Base-by-base conservation (phyloP, 208 protist species). In the Acanthamoeba healyi region DNA sequence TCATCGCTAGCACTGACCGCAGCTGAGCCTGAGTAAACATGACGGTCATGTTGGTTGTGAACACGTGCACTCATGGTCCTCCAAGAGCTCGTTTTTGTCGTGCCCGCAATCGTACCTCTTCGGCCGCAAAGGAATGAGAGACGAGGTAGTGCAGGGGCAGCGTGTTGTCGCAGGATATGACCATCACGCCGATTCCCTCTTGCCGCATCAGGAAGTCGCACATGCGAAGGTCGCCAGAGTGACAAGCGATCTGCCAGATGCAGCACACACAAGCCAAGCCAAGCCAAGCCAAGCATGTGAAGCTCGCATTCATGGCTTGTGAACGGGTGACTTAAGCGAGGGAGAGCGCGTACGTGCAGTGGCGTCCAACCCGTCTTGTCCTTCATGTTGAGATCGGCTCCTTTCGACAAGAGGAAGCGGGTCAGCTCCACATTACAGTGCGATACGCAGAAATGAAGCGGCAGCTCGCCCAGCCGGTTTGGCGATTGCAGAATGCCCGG, bases 121-220 rank as follows among this genome's bases (percentile, higher is more conserved):
- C 65, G 15, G 89, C 89, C 14, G 29, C 89, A 38, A 94, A 94
- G n/a, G 89, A 94, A 65, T 94, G 89, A 40, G 89, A 54, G 22
- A 94, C 89, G 34, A 94, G 89, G 29, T 94, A 94, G 70, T 94
- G 89, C 24, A 94, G 46, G 4, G 89, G 89, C 17, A 94, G 49
- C 14, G 89, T 94, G 32, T 94, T 94, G 70, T 94, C 89, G 29
- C 67, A 84, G 19, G 89, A 94, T 14, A 94, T 94, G 29, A 94
- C 89, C 65, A 94, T 77, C 42, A 94, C 89, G 67, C 89, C 89
- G 32, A 94, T 94, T 6, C 67, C 89, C 65, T 77, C 65, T n/a
- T 94, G 89, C 44, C n/a, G 56, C 65, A 94, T 10, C 67, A 94
- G 34, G 49, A 94, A 94, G 65, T 94, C 89, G 67, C 89, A 94